Percentiles rank a stretch among this genome's conserved stretches.
Evolutionary conservation across 169 alveolate genomes (phyloP).

Genomic region (Condylostoma magnum): DNA sequence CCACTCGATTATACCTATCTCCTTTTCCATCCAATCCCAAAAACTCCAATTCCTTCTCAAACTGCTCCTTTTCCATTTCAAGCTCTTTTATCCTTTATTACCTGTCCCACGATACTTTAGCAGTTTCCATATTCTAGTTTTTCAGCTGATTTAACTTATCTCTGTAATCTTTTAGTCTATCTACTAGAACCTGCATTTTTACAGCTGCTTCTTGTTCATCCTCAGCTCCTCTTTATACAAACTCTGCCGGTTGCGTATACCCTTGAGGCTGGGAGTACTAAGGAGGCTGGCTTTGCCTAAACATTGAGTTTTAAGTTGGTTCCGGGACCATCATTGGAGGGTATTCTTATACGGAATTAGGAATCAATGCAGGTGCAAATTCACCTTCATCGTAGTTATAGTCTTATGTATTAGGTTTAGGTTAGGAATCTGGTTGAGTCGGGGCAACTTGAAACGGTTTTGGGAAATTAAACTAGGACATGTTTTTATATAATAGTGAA

Average conservation of each 20-base stretch:
- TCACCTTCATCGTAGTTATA: too few species aligned
- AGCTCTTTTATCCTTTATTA: background rate
- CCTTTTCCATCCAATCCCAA: background rate
- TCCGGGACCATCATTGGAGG: too few species aligned
- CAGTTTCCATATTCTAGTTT: conserved; percentile 16
- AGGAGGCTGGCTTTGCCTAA: too few species aligned
- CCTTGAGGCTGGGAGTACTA: conserved; percentile 8
- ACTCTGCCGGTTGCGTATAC: conserved; percentile 19
- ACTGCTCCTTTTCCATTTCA: background rate
- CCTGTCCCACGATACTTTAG: conserved; percentile 3
- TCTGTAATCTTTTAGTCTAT: conserved; percentile 2
- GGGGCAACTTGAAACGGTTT: too few species aligned
- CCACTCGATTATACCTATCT: background rate
- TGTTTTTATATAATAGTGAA: too few species aligned
- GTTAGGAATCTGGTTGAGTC: too few species aligned
- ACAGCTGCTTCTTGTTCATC: conserved; percentile 5
- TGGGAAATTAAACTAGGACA: too few species aligned
- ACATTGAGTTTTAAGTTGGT: too few species aligned
- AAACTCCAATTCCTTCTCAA: background rate
- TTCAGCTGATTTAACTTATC: background rate
- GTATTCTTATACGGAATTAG: too few species aligned
- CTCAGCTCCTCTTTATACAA: background rate
- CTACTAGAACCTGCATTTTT: conserved; percentile 17
- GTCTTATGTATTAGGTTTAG: too few species aligned
- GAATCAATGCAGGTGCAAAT: too few species aligned